phyloP scores from a whole-genome alignment of 1,139 yeast species.

The Pichia sp. region DNA sequence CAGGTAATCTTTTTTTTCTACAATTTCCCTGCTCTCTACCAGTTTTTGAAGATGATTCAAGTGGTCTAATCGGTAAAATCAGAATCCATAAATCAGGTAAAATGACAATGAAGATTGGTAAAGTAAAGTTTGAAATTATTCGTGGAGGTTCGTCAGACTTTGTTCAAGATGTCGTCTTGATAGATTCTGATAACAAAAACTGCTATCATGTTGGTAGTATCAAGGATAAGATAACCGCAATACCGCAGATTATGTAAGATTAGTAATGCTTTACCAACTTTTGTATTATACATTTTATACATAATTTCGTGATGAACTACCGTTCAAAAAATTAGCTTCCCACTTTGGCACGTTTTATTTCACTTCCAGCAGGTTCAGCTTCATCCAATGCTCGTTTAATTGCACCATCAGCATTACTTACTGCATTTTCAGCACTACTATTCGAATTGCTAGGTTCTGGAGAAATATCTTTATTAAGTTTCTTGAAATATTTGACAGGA shows the following conservation, averaged over 20 bases:
- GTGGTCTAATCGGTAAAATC: slow-evolving; percentile 64
- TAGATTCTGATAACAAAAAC: slow-evolving; percentile 40
- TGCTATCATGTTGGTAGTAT: slow-evolving; percentile 58
- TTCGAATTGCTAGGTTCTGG: neutral
- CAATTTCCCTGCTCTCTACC: slow-evolving; percentile 74
- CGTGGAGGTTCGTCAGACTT: slow-evolving; percentile 71
- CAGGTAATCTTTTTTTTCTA: slow-evolving; percentile 36
- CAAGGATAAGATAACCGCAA: slow-evolving; percentile 44
- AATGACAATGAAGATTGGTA: slow-evolving; percentile 66
- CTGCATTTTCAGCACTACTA: neutral
- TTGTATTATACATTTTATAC: too few species aligned
- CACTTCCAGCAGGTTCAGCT: neutral
- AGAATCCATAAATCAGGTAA: slow-evolving; percentile 79
- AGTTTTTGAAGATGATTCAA: slow-evolving; percentile 30
- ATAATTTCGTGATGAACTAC: too few species aligned
- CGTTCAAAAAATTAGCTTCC: too few species aligned
- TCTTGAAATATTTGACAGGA: slow-evolving; percentile 34
- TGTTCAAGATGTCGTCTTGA: slow-evolving; percentile 64
- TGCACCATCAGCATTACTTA: neutral
- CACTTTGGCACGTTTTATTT: slow-evolving; percentile 7
- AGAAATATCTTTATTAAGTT: slow-evolving; percentile 5
- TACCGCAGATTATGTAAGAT: slow-evolving; percentile 31
- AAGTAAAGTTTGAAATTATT: slow-evolving; percentile 58
- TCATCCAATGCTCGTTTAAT: slow-evolving; percentile 2
- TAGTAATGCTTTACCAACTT: too few species aligned